phyloP scores from a whole-genome alignment of 345 rosid genomes.

The Acer campestre region DNA sequence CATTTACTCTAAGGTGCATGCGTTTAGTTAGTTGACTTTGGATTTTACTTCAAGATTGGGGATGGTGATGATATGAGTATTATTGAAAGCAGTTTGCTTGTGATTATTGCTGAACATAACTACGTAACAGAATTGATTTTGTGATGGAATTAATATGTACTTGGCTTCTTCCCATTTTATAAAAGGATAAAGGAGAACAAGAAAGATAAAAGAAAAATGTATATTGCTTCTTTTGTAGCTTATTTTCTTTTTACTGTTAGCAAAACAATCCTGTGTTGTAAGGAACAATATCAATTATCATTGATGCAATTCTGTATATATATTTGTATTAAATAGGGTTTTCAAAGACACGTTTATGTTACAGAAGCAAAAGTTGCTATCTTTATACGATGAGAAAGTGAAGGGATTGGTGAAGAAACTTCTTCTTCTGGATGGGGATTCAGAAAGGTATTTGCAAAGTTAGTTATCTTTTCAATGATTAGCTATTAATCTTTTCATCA shows the following conservation, averaged over 20 bases:
- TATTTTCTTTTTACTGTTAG: neutral
- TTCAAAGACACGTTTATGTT: conserved; percentile 25
- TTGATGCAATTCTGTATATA: neutral
- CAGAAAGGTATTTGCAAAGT: conserved; percentile 48
- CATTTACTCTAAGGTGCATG: neutral
- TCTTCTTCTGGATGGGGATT: conserved; percentile 64
- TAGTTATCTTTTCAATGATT: neutral
- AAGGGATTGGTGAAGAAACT: conserved; percentile 75
- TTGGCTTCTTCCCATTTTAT: no score
- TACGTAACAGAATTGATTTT: neutral
- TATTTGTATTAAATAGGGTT: conserved; percentile 3
- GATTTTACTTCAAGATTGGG: neutral
- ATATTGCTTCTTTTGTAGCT: neutral
- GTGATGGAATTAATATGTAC: neutral
- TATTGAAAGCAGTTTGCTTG: neutral
- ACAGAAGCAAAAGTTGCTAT: conserved; percentile 69
- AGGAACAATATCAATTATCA: neutral
- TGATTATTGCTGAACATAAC: neutral
- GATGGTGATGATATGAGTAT: neutral
- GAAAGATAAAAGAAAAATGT: neutral
- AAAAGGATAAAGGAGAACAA: no score
- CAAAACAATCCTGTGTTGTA: neutral
- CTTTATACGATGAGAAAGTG: conserved; percentile 67
- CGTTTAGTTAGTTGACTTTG: neutral
- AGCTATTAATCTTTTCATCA: neutral